These are phyloP conservation scores for Chaetomiaceae sp. DNA, from an alignment of 2,329 filamentous ascomycete genomes.

Conservation along the genomic window DNA sequence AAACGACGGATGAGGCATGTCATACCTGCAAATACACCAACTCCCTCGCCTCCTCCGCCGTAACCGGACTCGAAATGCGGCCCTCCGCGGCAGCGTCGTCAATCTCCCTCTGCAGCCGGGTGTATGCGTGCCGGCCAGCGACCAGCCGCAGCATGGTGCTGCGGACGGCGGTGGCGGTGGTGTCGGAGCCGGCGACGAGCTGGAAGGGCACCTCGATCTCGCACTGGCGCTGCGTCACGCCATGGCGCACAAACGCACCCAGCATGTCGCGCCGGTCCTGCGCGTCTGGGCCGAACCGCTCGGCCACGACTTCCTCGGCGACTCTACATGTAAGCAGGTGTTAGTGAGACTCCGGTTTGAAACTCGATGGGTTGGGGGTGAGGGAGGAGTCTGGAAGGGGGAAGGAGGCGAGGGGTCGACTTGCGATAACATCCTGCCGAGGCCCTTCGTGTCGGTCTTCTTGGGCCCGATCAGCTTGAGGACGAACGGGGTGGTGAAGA, in stretches of 20 bases:
- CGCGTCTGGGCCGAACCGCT: not conserved
- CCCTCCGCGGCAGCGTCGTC: constrained; percentile 10
- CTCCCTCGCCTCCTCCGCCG: constrained; percentile 24
- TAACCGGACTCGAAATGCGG: constrained; percentile 13
- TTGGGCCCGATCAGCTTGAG: constrained; percentile 33
- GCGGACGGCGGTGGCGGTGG: constrained; percentile 13
- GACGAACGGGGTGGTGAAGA: constrained; percentile 29
- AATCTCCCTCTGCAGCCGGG: constrained; percentile 11
- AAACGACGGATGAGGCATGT: no score
- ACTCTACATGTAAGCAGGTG: not conserved
- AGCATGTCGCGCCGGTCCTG: constrained; percentile 11
- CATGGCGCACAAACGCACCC: constrained; percentile 28
- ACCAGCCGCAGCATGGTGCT: constrained; percentile 14
- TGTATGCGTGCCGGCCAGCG: constrained; percentile 2
- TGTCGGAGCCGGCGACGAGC: constrained; percentile 20
- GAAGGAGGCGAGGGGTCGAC: not conserved
- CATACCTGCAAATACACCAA: constrained; percentile 37
- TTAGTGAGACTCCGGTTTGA: not conserved
- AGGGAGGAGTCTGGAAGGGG: not conserved
- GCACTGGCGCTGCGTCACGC: constrained; percentile 33
- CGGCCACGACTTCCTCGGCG: not conserved
- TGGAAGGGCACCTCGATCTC: constrained; percentile 35
- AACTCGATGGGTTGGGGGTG: not conserved
- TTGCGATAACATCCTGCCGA: constrained; percentile 27
- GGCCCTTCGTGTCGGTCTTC: constrained; percentile 27